Base-by-base conservation (phyloP, 164 flowering plant genomes). In the Nymphaea colorata region DNA sequence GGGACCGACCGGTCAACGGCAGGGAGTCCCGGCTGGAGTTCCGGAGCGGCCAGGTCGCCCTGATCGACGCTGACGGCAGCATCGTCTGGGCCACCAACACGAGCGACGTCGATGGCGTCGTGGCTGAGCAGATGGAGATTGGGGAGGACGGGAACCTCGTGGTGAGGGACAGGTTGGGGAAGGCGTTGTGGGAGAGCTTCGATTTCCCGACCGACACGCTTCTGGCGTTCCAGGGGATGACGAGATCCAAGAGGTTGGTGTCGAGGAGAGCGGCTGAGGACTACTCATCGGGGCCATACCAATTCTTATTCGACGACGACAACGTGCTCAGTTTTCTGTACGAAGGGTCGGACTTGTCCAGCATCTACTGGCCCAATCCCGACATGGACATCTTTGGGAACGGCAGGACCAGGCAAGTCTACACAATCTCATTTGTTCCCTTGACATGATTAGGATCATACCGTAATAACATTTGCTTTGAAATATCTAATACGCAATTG, bases 201-300 rank as follows among this genome's bases (percentile, higher is more conserved):
- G 68, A 65, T 36, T 70, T 4, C 59, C 73, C 68, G 18, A 70
- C 73, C 42, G 69, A 71, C 44, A 72, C 74, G 43, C 64, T 73
- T 41, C 75, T 73, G 4, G 71, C 75, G 45, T 43, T 43, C 3
- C 71, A 73, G 41, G 41, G 18, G 17, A 25, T 73, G 42, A 68
- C 71, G 63, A 68, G 60, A 44, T 36, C 42, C 45, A 68, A n/a
- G 61, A 68, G 42, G 42, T 67, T 67, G 16, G 17, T 67, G 3
- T 72, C 70, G 59, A 51, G 42, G 8, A 66, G 18, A 14, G 66
- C 57, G 2, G 44, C 62, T 2, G 67, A 67, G n/a, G n/a, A 42
- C 17, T 41, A 64, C 41, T 59, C 57, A 25, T 42, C 70, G 5
- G 74, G 70, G 7, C 66, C 45, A 43, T 67, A n/a, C 63, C 67